Base-by-base conservation (phyloP, 495 filamentous ascomycete genomes). In the Amphirosellinia nigrospora region DNA sequence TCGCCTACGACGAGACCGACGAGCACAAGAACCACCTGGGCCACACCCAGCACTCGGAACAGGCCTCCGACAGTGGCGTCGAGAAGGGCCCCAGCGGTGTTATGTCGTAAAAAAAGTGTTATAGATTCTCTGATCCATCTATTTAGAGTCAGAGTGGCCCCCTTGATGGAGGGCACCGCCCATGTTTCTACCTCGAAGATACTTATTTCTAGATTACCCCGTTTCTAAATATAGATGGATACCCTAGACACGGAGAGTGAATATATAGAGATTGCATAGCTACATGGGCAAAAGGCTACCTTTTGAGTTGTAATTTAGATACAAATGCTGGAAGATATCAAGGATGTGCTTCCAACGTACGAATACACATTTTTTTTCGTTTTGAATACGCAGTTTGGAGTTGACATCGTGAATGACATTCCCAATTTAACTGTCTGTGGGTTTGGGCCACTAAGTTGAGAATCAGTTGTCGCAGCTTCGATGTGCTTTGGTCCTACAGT, bases 1-100 rank as follows among this genome's bases (percentile, higher is more conserved):
- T 90, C 73, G 82, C 86, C 59, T 89, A 90, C 79, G 83, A 90
- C 56, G 72, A 80, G 58, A 80, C 77, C 23, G 78, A 79, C 9
- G 80, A 80, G 26, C 77, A 80, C 62, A 78, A 74, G 72, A 68
- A 69, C 4, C 72, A 72, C 41, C 41, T 71, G 19, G 50, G 43
- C 23, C 41, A 68, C 13, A 46, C 50, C 1, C 64, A 71, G 10
- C 69, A 70, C 45, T 59, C 15, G 50, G 70, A 74, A 48, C 41
- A 46, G 32, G 60, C 41, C 6, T 76, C 73, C 0, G 68, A 58
- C 4, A 70, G 66, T 8, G 70, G 65, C 9, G 53, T 64, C 15
- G 75, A 78, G 60, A 78, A 78, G 71, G 75, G 39, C 21, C 32
- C 15, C 19, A 43, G 52, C 16, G 52, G 19, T 15, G 16, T 43